phyloP scores from a whole-genome alignment of 345 rosid genomes.

The Dimocarpus longan region DNA sequence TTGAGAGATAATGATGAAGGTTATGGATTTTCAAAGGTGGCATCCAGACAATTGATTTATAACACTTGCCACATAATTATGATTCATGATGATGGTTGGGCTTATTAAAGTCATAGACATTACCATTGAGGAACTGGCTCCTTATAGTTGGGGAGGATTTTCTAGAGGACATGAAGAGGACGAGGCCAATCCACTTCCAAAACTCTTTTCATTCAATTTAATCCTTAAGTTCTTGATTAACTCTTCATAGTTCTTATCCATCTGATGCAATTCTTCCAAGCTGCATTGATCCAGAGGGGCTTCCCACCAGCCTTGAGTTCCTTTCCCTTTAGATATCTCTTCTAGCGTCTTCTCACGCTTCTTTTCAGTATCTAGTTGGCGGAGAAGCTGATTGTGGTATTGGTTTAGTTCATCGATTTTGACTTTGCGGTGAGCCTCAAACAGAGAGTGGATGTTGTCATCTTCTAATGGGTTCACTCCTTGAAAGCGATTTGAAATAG shows the following conservation, averaged over 20 bases:
- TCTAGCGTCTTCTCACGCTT: conserved; percentile 7
- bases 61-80: no score
- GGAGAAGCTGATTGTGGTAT: not conserved
- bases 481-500: conserved; percentile 17
- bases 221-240: not conserved
- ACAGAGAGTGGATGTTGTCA: conserved; percentile 7
- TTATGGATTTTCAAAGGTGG: no score
- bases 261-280: not conserved
- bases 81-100: no score
- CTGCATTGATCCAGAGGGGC: conserved; percentile 9
- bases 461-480: not conserved
- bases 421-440: conserved; percentile 31
- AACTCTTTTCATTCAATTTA: not conserved
- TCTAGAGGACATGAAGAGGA: not conserved
- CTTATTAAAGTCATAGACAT: not conserved
- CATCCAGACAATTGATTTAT: no score
- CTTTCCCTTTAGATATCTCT: not conserved
- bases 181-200: not conserved
- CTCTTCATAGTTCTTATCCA: not conserved
- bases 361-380: conserved; percentile 19
- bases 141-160: not conserved
- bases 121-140: not conserved
- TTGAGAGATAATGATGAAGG: no score
- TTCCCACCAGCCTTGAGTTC: conserved; percentile 27
- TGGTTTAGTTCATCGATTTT: conserved; percentile 21